These are phyloP conservation scores for Torrubiella hemipterigena DNA, from an alignment of 2,329 filamentous ascomycete species.

Conservation along the genomic window DNA sequence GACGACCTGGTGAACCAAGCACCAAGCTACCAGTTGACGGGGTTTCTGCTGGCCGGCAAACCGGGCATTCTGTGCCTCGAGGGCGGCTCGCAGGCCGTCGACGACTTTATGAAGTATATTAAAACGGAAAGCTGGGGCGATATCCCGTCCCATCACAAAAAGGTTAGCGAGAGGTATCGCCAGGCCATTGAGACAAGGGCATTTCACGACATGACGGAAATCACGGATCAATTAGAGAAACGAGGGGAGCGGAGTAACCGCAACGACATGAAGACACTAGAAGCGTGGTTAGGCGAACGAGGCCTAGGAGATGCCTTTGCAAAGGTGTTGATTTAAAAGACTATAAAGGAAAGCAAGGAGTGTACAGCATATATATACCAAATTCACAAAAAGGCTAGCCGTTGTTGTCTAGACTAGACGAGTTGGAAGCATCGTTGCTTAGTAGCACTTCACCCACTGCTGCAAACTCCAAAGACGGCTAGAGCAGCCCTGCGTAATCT, in stretches of 20 bases:
- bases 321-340: slow-evolving; percentile 22
- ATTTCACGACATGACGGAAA: slow-evolving; percentile 44
- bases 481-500: too few species aligned
- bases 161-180: slow-evolving; percentile 43
- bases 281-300: slow-evolving; percentile 32
- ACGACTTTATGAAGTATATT: slow-evolving; percentile 51
- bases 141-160: slow-evolving; percentile 49
- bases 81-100: slow-evolving; percentile 32
- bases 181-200: slow-evolving; percentile 26
- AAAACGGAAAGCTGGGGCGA: slow-evolving; percentile 53
- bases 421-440: too few species aligned
- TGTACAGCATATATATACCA: too few species aligned
- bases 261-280: slow-evolving; percentile 39
- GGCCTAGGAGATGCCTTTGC: slow-evolving; percentile 31
- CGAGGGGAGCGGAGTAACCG: slow-evolving; percentile 36
- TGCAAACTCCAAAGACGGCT: too few species aligned
- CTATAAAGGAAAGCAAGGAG: too few species aligned
- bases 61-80: slow-evolving; percentile 43
- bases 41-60: slow-evolving; percentile 49
- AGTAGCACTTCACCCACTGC: too few species aligned
- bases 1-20: slow-evolving; percentile 44
- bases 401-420: too few species aligned
- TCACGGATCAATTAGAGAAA: slow-evolving; percentile 36
- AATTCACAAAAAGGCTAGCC: too few species aligned
- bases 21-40: slow-evolving; percentile 38